Base-by-base conservation (phyloP, 306 rosid genomes). In the Calophaca sinica region DNA sequence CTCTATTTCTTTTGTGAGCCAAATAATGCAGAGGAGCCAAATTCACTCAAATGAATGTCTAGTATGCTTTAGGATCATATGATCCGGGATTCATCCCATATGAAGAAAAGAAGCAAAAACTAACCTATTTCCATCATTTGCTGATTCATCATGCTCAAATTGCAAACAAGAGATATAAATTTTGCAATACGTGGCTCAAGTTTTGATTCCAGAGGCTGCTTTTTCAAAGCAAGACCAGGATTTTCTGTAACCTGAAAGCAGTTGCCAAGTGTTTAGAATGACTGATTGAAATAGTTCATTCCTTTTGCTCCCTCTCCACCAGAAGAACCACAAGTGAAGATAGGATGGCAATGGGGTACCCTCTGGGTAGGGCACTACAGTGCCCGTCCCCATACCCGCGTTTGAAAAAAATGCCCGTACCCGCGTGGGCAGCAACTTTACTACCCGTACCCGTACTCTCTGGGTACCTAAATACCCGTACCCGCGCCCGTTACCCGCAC, bases 101-200 rank as follows among this genome's bases (percentile, higher is more conserved):
- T 48, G 57, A 38, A 76, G 32, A 35, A 58, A 61, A 80, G 52
- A 50, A 62, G 64, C 39, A 54, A 31, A 67, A 44, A 74, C 57
- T 63, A 71, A 94, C 99, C 99, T 82, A 94, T 94, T 92, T 94
- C 96, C 97, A 94, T 91, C 99, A 94, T 94, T 53, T 92, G 97
- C 72, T 92, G 99, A 86, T 85, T 87, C 99, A 94, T 94, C 99
- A 94, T 94, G 87, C 91, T 83, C 70, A 92, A 64, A 35, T 94
- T 92, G 86, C 99, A 92, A 80, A 94, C 80, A 32, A 94, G 96
- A 60, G 99, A 92, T 60, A 94, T 87, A 73, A 94, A 90, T 72
- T 87, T 90, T 65, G 97, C 97, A 50, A 94, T 46, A 32, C 82
- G 79, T 8, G 88, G 68, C 79, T 92, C 99, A 73, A 94, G 96